These are phyloP conservation scores for Globisporangium canariense DNA, from an alignment of 352 stramenopile genomes.

Conservation along the genomic window DNA sequence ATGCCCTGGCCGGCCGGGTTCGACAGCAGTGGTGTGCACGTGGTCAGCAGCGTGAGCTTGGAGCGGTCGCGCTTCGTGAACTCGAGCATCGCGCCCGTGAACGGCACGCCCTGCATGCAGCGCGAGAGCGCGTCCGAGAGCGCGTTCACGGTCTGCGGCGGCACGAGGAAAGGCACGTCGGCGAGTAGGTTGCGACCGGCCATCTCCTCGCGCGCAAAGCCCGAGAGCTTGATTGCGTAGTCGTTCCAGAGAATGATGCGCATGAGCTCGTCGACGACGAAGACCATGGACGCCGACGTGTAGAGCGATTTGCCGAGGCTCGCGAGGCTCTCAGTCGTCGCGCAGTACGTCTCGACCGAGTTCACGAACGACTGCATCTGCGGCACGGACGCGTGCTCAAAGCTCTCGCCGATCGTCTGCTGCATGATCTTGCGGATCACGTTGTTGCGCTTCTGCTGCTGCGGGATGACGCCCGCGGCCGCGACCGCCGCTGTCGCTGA, in stretches of 20 bases:
- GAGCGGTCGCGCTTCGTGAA: constrained; percentile 52
- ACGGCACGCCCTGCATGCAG: constrained; percentile 51
- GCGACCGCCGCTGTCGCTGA: not conserved
- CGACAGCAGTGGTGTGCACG: constrained; percentile 67
- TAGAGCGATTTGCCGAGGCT: constrained; percentile 85
- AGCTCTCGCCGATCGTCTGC: constrained; percentile 74
- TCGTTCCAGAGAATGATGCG: constrained; percentile 88
- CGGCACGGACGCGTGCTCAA: constrained; percentile 60
- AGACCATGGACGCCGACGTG: constrained; percentile 67
- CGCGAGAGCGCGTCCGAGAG: constrained; percentile 58
- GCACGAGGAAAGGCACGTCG: constrained; percentile 70
- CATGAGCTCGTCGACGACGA: constrained; percentile 83
- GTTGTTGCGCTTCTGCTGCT: constrained; percentile 28
- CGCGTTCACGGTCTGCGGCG: constrained; percentile 41
- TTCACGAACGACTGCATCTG: constrained; percentile 75
- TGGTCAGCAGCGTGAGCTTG: constrained; percentile 62
- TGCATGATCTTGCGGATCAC: constrained; percentile 74
- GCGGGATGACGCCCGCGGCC: not conserved
- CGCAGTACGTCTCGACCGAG: constrained; percentile 72
- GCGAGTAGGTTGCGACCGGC: constrained; percentile 66
- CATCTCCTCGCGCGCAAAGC: constrained; percentile 81
- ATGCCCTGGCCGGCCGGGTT: constrained; percentile 77
- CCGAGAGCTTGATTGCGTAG: constrained; percentile 60
- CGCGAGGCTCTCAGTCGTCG: constrained; percentile 68
- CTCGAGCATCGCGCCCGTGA: constrained; percentile 55